Evolutionary conservation across 257 asterid species (phyloP), one percentile per base, ranked within the genome.

Genomic region (Solanum peruvianum): DNA sequence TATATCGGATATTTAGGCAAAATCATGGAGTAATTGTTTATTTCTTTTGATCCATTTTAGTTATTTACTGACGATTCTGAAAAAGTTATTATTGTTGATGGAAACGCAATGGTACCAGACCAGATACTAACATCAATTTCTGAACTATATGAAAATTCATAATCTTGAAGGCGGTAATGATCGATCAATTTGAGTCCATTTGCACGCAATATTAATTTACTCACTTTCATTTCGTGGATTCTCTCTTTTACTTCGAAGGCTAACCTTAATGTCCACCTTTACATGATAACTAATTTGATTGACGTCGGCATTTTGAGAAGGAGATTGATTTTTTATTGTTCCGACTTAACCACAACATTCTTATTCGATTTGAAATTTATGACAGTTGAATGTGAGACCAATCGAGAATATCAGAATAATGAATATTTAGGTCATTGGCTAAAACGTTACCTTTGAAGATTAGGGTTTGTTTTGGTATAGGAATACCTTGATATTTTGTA

Each of bases 381-480:
- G 7, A 84, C 2, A 18, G 89, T 5, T 86, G 89, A 69, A 95
- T 91, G 37, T 71, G 86, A 9, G 98, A 95, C 11, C 84, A 87
- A 11, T 94, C 92, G 29, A 93, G 91, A 82, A 94, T 90, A 18
- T 92, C 91, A 7, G 94, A 90, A 83, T 86, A 0, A 80, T 92
- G 95, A 87, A 95, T 84, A 18, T 92, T 92, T 84, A 94, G 90
- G 15, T 95, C 92, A 66, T 95, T 94, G 2, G 62, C 87, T 25
- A 93, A 93, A 52, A 90, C 33, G 6, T 88, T 78, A 89, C 93
- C 93, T 80, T 94, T 91, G 93, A 93, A 94, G 20, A 85, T 21
- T 7, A 94, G 86, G 83, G 93, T 91, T 88, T 95, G 98, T 27
- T 85, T 88, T 52, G 93, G 83, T 23, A 90, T 45, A 44, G 98